Percentiles rank a stretch among this genome's conserved stretches.
Evolutionary conservation across 495 filamentous ascomycete genomes (phyloP).

Genomic region (Hyaloscypha variabilis): DNA sequence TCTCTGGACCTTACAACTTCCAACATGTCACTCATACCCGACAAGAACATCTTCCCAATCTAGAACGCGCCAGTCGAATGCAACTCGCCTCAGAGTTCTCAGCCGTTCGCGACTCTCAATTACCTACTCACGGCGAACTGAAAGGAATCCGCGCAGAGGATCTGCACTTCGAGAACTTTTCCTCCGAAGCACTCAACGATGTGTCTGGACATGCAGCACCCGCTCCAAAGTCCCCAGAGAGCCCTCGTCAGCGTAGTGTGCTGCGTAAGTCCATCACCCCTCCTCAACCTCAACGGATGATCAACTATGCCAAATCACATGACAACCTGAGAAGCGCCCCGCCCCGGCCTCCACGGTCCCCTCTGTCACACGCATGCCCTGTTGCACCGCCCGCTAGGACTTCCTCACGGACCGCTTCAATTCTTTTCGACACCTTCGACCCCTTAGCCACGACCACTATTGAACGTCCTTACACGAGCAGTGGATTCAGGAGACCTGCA

Average conservation of each 20-base stretch:
- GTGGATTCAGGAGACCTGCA: conserved; percentile 44
- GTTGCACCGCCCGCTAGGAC: conserved; percentile 44
- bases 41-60: conserved; percentile 60
- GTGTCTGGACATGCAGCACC: not conserved
- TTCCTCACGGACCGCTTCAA: conserved; percentile 48
- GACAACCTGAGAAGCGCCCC: conserved; percentile 48
- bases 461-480: conserved; percentile 43
- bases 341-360: conserved; percentile 50
- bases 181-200: conserved; percentile 48
- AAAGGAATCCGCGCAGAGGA: conserved; percentile 67
- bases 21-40: conserved; percentile 83
- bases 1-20: conserved; percentile 87
- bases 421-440: conserved; percentile 44
- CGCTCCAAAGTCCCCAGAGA: not conserved
- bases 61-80: conserved; percentile 58
- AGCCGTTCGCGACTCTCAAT: conserved; percentile 67
- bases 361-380: conserved; percentile 38
- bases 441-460: conserved; percentile 33
- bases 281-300: conserved; percentile 1
- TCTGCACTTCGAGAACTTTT: conserved; percentile 64
- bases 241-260: conserved; percentile 19
- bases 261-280: conserved; percentile 13
- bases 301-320: conserved; percentile 45
- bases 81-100: conserved; percentile 70
- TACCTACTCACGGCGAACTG: conserved; percentile 55